Conservation (phyloP, 2,329 filamentous ascomycete species). For the Cladophialophora exuberans region DNA sequence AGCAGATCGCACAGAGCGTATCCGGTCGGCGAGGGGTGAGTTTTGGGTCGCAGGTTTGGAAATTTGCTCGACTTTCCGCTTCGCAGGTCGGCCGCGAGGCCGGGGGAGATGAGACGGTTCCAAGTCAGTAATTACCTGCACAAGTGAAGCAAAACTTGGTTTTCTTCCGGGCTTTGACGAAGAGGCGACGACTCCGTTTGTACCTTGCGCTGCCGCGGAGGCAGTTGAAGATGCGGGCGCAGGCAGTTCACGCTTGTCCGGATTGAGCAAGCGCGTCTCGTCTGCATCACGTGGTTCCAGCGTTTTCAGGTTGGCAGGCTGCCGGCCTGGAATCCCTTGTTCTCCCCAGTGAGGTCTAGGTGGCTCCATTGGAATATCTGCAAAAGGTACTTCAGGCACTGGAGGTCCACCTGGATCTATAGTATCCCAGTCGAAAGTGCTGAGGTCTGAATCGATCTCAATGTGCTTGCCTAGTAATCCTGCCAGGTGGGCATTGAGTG, state of each 20-base stretch:
- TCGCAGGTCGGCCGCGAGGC: background rate
- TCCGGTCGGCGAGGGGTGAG: background rate
- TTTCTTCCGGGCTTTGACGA: too few species aligned
- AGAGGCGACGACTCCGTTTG: background rate
- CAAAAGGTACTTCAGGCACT: slow-evolving; percentile 34
- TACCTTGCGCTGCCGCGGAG: background rate
- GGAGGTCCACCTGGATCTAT: slow-evolving; percentile 60
- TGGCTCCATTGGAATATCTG: slow-evolving; percentile 33
- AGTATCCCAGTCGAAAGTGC: slow-evolving; percentile 64
- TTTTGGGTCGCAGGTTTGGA: background rate
- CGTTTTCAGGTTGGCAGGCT: background rate
- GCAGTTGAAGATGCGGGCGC: slow-evolving; percentile 3
- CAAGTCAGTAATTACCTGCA: background rate
- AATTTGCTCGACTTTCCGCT: background rate
- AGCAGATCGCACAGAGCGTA: slow-evolving; percentile 10
- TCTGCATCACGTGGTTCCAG: background rate
- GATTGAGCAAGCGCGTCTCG: slow-evolving; percentile 21
- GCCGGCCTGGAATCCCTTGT: slow-evolving; percentile 11
- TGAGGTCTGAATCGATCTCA: slow-evolving; percentile 55
- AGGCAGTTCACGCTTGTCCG: slow-evolving; percentile 23
- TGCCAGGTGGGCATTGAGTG: slow-evolving; percentile 64
- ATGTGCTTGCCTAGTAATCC: slow-evolving; percentile 47
- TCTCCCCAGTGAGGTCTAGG: slow-evolving; percentile 31
- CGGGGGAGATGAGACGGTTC: background rate
- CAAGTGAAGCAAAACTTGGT: background rate